Percentiles rank a stretch among this genome's conserved stretches.
These are phyloP conservation scores for Pseudoscleropodium purum DNA, from an alignment of 225 moss, liverwort and hornwort species.

Conservation along the genomic window DNA sequence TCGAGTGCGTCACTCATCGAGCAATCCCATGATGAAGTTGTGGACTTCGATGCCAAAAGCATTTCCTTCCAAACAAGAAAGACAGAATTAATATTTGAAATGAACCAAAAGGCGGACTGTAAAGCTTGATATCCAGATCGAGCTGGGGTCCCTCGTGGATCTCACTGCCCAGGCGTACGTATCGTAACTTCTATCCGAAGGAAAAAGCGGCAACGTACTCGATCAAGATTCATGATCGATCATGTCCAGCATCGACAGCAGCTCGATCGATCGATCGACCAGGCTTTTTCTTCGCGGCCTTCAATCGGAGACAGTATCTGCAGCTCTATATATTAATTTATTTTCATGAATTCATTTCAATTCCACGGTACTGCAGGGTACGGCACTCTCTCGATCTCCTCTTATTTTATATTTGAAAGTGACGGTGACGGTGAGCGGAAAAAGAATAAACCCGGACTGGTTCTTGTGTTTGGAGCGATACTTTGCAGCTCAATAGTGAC, in stretches of 20 bases:
- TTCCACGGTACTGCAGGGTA: too few relatives aligned
- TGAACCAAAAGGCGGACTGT: not conserved
- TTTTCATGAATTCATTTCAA: not conserved
- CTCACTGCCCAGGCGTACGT: not conserved
- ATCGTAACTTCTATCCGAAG: not conserved
- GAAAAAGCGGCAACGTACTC: not conserved
- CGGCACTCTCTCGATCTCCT: too few relatives aligned
- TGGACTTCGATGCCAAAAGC: not conserved
- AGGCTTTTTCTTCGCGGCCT: not conserved
- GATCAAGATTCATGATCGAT: not conserved
- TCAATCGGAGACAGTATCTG: not conserved
- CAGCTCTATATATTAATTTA: not conserved
- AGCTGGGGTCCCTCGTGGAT: not conserved
- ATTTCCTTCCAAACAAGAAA: not conserved
- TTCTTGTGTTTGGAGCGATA: not conserved
- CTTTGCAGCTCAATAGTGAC: not conserved
- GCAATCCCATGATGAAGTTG: not conserved
- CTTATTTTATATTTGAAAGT: not conserved
- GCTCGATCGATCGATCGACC: not conserved
- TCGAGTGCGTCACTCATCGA: not conserved
- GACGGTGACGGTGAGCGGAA: not conserved
- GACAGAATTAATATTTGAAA: not conserved
- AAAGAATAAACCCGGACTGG: not conserved
- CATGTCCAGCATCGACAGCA: not conserved
- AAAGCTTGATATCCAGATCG: not conserved